Evolutionary conservation across 306 rosid species (phyloP), one percentile per base, ranked within the genome.

Genomic region (Prunus salicina): DNA sequence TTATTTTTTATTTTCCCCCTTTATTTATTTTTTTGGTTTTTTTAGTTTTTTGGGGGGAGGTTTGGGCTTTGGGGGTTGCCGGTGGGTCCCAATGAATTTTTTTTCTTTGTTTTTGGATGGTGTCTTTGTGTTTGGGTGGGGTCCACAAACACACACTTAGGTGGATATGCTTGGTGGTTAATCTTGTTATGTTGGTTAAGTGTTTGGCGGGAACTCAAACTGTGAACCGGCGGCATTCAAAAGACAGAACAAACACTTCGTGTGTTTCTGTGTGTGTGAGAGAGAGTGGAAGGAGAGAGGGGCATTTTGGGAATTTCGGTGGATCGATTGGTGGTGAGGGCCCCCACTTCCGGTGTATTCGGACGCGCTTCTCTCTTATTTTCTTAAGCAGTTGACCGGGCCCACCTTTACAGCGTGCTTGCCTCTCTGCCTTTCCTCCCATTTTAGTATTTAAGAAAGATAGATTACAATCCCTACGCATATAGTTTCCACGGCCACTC

Each of bases 351-450:
- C 92, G 76, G 32, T 63, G 85, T 69, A 28, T 49, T 69, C 76
- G 92, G 92, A 86, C 88, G 92, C 92, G 82, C 52, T 86, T 84
- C 81, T 73, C 57, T 30, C 64, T 64, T 18, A 11, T 12, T 57
- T 43, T 79, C 20, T 13, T 75, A n/a, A 45, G 8, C 20, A n/a
- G 88, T 80, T 88, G 90, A 84, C 80, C 52, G 45, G 76, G 78
- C 81, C 79, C 86, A 34, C 76, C 9, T 71, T 28, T 20, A 24
- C 65, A 79, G 83, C 89, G 86, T 86, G 85, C 90, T 56, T 71
- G 61, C 87, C 85, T 89, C 82, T 60, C 64, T 64, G 12, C 46
- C 69, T 50, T 28, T 72, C 30, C 19, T 43, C 50, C 19, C 32
- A 4, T 41, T 55, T 73, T 32, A 64, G 69, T 32, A 64, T 32